A percentile compares a stretch with the other conserved stretches of the same genome.
These are phyloP conservation scores for Oryza glaberrima DNA, from an alignment of 176 grass and related monocot genomes.

Conservation along the genomic window DNA sequence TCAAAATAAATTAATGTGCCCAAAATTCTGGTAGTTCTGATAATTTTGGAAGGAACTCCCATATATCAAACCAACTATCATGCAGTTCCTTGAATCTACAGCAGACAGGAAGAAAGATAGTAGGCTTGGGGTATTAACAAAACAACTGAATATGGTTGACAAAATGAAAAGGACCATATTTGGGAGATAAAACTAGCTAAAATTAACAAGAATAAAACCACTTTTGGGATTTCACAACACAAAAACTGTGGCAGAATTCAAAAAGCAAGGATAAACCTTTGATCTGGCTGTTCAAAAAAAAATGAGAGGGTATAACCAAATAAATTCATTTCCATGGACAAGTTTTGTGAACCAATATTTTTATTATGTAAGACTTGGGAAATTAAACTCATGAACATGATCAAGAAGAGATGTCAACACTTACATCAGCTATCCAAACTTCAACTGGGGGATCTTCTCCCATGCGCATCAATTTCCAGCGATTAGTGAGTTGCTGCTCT, in stretches of 20 bases:
- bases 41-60: neutral
- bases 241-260: too few relatives aligned
- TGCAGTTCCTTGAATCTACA: neutral
- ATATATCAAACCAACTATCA: constrained; percentile 13
- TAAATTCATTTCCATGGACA: neutral
- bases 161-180: neutral
- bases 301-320: too few relatives aligned
- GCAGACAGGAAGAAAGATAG: neutral
- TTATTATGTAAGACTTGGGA: neutral
- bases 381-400: neutral
- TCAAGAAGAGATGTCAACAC: constrained; percentile 9
- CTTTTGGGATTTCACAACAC: neutral
- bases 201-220: constrained; percentile 10
- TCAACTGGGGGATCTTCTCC: constrained; percentile 92
- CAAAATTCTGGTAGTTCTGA: neutral
- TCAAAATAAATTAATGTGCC: constrained; percentile 12
- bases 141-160: neutral
- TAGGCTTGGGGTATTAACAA: neutral
- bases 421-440: constrained; percentile 83
- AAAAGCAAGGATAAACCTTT: too few relatives aligned
- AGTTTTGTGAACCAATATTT: neutral
- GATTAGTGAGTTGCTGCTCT: constrained; percentile 64
- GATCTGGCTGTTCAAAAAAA: too few relatives aligned
- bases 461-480: constrained; percentile 93
- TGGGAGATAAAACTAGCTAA: neutral